phyloP scores from a whole-genome alignment of 306 rosid genomes.

The Cyclanthera cordifolia region DNA sequence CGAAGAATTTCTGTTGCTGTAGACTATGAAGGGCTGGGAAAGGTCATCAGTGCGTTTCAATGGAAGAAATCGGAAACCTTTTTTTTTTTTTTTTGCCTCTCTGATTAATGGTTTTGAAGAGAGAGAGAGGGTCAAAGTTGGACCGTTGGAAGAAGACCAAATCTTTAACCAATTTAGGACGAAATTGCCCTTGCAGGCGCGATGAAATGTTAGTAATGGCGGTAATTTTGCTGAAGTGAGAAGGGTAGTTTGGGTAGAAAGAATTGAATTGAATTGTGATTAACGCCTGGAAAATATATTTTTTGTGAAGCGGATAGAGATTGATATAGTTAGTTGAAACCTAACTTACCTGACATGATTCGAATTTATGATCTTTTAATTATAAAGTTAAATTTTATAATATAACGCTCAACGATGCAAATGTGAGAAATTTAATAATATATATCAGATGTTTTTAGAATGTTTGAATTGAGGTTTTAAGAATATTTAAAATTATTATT shows the following conservation, averaged over 20 bases:
- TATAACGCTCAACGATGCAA: no score
- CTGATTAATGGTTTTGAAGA: background rate
- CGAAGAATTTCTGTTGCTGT: background rate
- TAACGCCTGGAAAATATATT: background rate
- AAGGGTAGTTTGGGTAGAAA: background rate
- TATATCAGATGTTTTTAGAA: no score
- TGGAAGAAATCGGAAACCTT: constrained; percentile 15
- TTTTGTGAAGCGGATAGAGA: background rate
- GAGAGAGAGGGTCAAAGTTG: constrained; percentile 43
- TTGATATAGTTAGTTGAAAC: background rate
- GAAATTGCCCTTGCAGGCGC: background rate
- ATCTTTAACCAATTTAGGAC: background rate
- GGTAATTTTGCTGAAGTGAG: background rate
- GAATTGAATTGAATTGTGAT: background rate
- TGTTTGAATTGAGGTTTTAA: no score
- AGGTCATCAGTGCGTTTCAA: constrained; percentile 24
- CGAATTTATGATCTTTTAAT: no score
- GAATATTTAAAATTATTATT: no score
- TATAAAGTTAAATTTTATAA: no score
- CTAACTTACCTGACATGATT: no score
- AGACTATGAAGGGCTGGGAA: constrained; percentile 35
- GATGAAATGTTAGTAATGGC: background rate
- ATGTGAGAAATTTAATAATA: no score
- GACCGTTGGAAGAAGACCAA: constrained; percentile 44
- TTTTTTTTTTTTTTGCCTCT: background rate